Percentiles rank a stretch among this genome's conserved stretches.
phyloP scores from a whole-genome alignment of 78 protist species.

The Dictyostelium firmibasis region DNA sequence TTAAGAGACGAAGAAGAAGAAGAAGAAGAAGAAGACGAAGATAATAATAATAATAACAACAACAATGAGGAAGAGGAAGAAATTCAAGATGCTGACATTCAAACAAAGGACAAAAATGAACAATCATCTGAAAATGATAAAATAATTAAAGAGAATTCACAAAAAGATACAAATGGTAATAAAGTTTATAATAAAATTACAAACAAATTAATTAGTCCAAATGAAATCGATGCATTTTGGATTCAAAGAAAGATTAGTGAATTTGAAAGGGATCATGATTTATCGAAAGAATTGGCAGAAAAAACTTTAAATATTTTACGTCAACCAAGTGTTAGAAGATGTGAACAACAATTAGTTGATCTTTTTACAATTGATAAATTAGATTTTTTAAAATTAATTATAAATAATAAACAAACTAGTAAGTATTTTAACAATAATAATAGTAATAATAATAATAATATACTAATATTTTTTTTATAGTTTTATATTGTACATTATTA shows the following conservation, averaged over 20 bases:
- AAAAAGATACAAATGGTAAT: not conserved
- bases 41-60: not conserved
- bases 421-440: not conserved
- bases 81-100: constrained; percentile 17
- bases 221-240: constrained; percentile 88
- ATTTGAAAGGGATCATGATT: constrained; percentile 76
- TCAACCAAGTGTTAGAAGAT: constrained; percentile 35
- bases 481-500: constrained; percentile 86
- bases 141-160: not conserved
- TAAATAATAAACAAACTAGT: constrained; percentile 62
- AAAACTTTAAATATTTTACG: constrained; percentile 61
- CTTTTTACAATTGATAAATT: constrained; percentile 90
- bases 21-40: no score
- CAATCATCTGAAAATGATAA: not conserved
- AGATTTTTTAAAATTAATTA: constrained; percentile 86
- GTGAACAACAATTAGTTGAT: constrained; percentile 89
- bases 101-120: not conserved
- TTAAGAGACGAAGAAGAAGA: constrained; percentile 33
- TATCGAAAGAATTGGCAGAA: constrained; percentile 69
- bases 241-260: constrained; percentile 83
- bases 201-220: constrained; percentile 14
- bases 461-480: constrained; percentile 5
- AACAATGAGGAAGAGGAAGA: constrained; percentile 1
- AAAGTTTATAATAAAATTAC: not conserved
- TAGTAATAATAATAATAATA: no score